These are phyloP conservation scores for Veloboletus limbatus DNA, from an alignment of 1,284 basidiomycete species.

Conservation along the genomic window DNA sequence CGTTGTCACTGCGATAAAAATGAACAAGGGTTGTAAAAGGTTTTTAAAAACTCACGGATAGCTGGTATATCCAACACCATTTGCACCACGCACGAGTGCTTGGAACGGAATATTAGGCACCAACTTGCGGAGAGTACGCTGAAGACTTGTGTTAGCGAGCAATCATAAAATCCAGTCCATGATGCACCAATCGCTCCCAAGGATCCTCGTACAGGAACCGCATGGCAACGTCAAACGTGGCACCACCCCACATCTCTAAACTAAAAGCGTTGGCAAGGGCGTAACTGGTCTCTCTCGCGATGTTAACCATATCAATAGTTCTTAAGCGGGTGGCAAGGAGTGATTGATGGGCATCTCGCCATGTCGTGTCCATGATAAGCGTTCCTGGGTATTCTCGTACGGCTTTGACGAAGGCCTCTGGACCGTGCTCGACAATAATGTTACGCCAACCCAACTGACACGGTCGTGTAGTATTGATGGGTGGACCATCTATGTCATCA, in stretches of 20 bases:
- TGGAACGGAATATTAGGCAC: slow-evolving; percentile 99
- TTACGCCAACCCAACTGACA: slow-evolving; percentile 96
- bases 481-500: slow-evolving; percentile 70
- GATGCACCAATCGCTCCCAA: slow-evolving; percentile 90
- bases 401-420: slow-evolving; percentile 98
- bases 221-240: slow-evolving; percentile 99
- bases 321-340: slow-evolving; percentile 95
- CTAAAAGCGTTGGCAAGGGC: slow-evolving; percentile 96
- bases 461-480: slow-evolving; percentile 79
- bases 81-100: slow-evolving; percentile 97
- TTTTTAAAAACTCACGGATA: slow-evolving; percentile 76
- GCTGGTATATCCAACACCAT: slow-evolving; percentile 98
- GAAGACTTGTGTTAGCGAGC: slow-evolving; percentile 10
- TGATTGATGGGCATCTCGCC: slow-evolving; percentile 99
- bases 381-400: slow-evolving; percentile 95
- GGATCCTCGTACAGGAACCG: slow-evolving; percentile 99
- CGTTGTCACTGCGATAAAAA: slow-evolving; percentile 76
- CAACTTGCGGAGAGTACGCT: slow-evolving; percentile 91
- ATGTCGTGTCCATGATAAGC: slow-evolving; percentile 97
- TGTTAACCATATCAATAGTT: slow-evolving; percentile 97
- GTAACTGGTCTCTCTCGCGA: slow-evolving; percentile 96
- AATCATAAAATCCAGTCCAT: background rate
- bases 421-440: slow-evolving; percentile 97
- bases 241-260: slow-evolving; percentile 99
- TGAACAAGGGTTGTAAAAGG: slow-evolving; percentile 8